Evolutionary conservation across 768 basidiomycete species (phyloP).

Genomic region (Agaricus sinodeliciosus): DNA sequence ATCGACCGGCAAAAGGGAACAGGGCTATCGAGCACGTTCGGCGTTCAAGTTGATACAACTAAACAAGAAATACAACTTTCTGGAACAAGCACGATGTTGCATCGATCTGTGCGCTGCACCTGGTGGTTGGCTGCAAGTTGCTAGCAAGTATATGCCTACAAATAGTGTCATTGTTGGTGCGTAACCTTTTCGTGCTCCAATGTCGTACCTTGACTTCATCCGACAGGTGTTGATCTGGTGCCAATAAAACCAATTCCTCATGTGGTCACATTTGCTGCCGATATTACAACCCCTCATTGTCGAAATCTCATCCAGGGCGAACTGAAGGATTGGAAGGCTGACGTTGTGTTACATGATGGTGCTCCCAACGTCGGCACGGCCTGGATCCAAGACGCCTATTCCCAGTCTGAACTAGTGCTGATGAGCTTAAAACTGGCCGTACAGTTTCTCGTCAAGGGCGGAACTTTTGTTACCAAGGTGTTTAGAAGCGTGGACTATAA

Average conservation of each 20-base stretch:
- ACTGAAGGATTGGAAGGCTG: constrained; percentile 98
- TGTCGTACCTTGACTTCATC: constrained; percentile 3
- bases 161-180: constrained; percentile 88
- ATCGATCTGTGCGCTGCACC: constrained; percentile 99
- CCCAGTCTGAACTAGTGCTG: constrained; percentile 93
- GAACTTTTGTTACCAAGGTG: constrained; percentile 96
- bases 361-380: constrained; percentile 99
- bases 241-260: constrained; percentile 94
- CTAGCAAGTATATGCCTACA: constrained; percentile 93
- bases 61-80: constrained; percentile 94
- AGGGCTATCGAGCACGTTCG: constrained; percentile 98
- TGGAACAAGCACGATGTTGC: constrained; percentile 84
- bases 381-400: constrained; percentile 98
- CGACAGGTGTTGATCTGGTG: constrained; percentile 86
- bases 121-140: constrained; percentile 98
- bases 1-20: constrained; percentile 57
- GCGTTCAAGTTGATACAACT: constrained; percentile 98
- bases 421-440: constrained; percentile 94
- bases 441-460: constrained; percentile 89
- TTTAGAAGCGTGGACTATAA: constrained; percentile 99
- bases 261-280: constrained; percentile 85
- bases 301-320: constrained; percentile 80
- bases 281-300: constrained; percentile 92
- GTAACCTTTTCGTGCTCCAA: constrained; percentile 19
- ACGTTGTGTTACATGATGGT: constrained; percentile 97